Evolutionary conservation across 768 basidiomycete species (phyloP).

Genomic region (Podaxis pistillaris): DNA sequence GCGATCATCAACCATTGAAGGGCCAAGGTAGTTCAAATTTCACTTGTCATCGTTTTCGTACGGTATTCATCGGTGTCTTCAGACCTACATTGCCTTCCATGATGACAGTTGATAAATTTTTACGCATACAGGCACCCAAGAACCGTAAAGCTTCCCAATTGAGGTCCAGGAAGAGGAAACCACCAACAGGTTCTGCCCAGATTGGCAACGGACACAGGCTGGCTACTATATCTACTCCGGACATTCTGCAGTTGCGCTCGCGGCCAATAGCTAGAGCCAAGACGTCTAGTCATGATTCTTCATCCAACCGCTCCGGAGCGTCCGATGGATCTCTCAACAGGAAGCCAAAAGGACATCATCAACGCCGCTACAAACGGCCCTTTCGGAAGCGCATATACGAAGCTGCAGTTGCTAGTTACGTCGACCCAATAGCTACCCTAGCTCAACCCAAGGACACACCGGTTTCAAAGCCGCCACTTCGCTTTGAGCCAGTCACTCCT

Average conservation of each 20-base stretch:
- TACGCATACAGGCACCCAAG: background rate
- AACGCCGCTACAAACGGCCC: constrained; percentile 9
- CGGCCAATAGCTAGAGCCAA: background rate
- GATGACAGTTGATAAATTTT: background rate
- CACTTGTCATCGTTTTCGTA: background rate
- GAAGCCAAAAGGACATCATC: background rate
- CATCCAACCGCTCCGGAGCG: background rate
- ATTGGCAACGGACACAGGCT: background rate
- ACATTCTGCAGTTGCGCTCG: background rate
- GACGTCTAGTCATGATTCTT: background rate
- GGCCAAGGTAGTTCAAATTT: background rate
- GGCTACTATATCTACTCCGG: background rate
- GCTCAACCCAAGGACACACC: constrained; percentile 16
- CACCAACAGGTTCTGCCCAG: background rate
- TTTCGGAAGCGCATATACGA: constrained; percentile 33
- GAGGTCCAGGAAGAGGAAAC: background rate
- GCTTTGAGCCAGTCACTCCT: constrained; percentile 13
- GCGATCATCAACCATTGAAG: background rate
- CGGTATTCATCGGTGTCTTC: too few species aligned
- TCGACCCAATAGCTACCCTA: constrained; percentile 27
- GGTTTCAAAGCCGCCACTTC: constrained; percentile 13
- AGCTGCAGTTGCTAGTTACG: constrained; percentile 34
- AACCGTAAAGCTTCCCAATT: background rate
- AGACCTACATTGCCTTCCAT: background rate
- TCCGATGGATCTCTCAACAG: background rate